Evolutionary conservation across 108 stramenopile genomes (phyloP).

Genomic region (Bacterosira constricta): DNA sequence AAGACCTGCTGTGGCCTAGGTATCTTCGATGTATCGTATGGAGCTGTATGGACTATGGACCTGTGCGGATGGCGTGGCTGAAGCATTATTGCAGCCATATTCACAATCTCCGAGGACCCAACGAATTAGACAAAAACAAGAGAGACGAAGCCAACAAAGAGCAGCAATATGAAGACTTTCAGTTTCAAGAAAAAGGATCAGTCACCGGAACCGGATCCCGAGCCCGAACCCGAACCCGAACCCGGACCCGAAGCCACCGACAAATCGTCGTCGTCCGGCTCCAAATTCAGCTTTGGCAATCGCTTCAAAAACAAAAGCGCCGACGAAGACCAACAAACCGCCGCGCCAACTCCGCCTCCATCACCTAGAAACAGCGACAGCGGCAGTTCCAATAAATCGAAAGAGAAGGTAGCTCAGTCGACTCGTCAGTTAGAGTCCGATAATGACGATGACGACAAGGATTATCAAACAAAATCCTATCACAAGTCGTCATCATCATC

Average conservation of each 20-base stretch:
- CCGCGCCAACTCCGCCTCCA: background rate
- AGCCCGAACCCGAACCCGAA: background rate
- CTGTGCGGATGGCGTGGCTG: background rate
- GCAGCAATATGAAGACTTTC: background rate
- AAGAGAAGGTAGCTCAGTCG: background rate
- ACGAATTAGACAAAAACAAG: background rate
- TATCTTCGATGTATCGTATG: background rate
- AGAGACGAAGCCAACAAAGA: background rate
- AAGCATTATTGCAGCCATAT: background rate
- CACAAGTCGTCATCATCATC: background rate
- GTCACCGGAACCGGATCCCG: too few species aligned
- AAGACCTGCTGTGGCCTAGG: background rate
- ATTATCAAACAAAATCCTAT: background rate
- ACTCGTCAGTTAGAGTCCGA: background rate
- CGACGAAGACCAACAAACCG: background rate
- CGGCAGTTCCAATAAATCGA: background rate
- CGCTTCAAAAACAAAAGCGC: background rate
- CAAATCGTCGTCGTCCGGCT: background rate
- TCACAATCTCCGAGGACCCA: too few species aligned
- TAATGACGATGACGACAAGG: background rate
- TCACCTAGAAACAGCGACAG: background rate
- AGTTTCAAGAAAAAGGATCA: background rate
- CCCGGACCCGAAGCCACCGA: background rate
- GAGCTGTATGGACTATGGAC: background rate
- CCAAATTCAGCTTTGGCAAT: conserved; percentile 5